Percentiles rank a stretch among this genome's conserved stretches.
Evolutionary conservation across 1,284 basidiomycete species (phyloP).

Genomic region (Cryptococcus sp.): DNA sequence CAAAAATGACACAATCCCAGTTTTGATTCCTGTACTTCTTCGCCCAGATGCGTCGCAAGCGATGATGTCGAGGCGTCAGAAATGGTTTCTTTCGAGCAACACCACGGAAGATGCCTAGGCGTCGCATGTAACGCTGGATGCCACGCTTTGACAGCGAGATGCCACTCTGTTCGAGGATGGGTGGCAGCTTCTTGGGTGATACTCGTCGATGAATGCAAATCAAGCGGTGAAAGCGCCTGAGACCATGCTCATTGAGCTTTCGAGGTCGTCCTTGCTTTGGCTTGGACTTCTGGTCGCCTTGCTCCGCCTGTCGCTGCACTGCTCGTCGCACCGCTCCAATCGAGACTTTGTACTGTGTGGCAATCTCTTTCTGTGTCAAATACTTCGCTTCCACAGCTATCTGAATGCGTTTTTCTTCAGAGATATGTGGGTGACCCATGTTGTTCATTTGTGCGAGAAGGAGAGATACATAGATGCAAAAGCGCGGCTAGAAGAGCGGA

Average conservation of each 20-base stretch:
- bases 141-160: slow-evolving; percentile 7
- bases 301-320: background rate
- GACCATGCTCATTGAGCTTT: background rate
- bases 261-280: slow-evolving; percentile 4
- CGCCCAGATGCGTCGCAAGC: slow-evolving; percentile 7
- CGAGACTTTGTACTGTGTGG: slow-evolving; percentile 2
- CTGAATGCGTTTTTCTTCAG: slow-evolving; percentile 6
- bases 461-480: too few species aligned
- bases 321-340: slow-evolving; percentile 7
- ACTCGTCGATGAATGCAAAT: background rate
- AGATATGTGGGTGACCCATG: background rate
- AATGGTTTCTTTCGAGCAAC: slow-evolving; percentile 16
- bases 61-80: background rate
- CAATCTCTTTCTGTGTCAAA: slow-evolving; percentile 5
- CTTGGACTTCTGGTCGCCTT: background rate
- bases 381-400: slow-evolving; percentile 5
- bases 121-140: slow-evolving; percentile 8
- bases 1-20: slow-evolving; percentile 11
- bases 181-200: background rate
- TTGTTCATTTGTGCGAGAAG: background rate
- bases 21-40: background rate
- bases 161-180: background rate
- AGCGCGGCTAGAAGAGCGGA: too few species aligned
- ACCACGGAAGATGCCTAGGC: slow-evolving; percentile 7
- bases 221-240: background rate